phyloP scores from a whole-genome alignment of 768 basidiomycete genomes.

The Solioccasus polychromus region DNA sequence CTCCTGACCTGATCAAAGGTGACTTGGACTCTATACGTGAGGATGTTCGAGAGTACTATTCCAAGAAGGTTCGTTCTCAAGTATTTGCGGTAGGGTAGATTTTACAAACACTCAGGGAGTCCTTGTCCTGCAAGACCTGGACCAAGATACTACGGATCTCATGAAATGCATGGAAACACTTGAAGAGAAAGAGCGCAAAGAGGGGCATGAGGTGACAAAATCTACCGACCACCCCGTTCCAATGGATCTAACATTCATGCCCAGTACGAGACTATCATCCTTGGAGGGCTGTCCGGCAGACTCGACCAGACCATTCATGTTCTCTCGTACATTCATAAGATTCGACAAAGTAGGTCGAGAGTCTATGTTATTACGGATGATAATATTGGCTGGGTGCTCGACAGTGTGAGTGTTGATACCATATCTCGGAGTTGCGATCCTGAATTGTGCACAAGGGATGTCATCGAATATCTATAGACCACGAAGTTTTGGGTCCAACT shows the following conservation, averaged over 20 bases:
- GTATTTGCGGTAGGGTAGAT: neutral
- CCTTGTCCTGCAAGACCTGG: conserved; percentile 57
- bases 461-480: conserved; percentile 76
- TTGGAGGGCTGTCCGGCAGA: conserved; percentile 88
- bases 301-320: conserved; percentile 94
- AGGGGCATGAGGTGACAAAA: conserved; percentile 36
- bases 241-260: conserved; percentile 6
- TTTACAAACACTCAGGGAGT: conserved; percentile 52
- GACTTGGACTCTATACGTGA: conserved; percentile 86
- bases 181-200: conserved; percentile 49
- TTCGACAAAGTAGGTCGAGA: conserved; percentile 54
- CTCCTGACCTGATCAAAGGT: conserved; percentile 88
- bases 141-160: conserved; percentile 89
- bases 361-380: conserved; percentile 87
- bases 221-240: neutral
- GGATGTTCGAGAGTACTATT: conserved; percentile 73
- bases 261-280: conserved; percentile 67
- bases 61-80: conserved; percentile 43
- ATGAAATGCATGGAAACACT: conserved; percentile 85
- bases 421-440: neutral
- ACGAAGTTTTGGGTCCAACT: conserved; percentile 72
- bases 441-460: conserved; percentile 58
- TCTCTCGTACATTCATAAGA: conserved; percentile 78
- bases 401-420: conserved; percentile 48
- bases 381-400: conserved; percentile 86